Base-by-base conservation (phyloP, 768 basidiomycete genomes). In the Termitomyces sp. region DNA sequence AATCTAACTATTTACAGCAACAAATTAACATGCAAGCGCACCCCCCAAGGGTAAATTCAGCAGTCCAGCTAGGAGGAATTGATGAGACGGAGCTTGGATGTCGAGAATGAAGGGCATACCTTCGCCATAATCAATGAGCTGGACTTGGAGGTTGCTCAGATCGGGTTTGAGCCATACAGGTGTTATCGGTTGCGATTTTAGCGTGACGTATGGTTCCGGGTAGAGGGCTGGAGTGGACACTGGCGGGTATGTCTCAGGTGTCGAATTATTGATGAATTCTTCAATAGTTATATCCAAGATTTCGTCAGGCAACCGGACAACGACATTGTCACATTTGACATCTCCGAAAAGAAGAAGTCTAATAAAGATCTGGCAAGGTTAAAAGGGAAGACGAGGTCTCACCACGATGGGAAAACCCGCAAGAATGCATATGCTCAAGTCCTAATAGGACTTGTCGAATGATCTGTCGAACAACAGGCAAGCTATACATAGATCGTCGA, bases 121-220 rank as follows among this genome's bases (percentile, higher is more conserved):
- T 36, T 52, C 31, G 1, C 57, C 50, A 13, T 53, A 58, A 50
- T 58, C 51, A 15, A 58, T 53, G 8, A 58, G 39, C 42, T 53
- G 31, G 7, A 58, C 33, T 18, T 36, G 11, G 1, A 58, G 31
- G 22, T 58, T 37, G 3, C 48, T 31, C 4, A 53, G 22, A 8
- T 53, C 57, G n/a, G 48, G 16, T 11, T 11, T 27, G 12, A 58
- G 39, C 57, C 57, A 53, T 8, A 22, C 13, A 22, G 57, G 57
- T 20, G 6, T 1, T 6, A 58, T 34, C 13, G 50, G 44, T 9
- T 53, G 57, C 13, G 57, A 44, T 18, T 53, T 58, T 15, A 58
- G 5, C 6, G 51, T 53, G 30, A 39, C n/a, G 31, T 51, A 51
- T 0, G 57, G 49, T n/a, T 45, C 9, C 0, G n/a, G 2, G 4